phyloP scores from a whole-genome alignment of 1,284 basidiomycete genomes.

The Melampsora occidentalis region DNA sequence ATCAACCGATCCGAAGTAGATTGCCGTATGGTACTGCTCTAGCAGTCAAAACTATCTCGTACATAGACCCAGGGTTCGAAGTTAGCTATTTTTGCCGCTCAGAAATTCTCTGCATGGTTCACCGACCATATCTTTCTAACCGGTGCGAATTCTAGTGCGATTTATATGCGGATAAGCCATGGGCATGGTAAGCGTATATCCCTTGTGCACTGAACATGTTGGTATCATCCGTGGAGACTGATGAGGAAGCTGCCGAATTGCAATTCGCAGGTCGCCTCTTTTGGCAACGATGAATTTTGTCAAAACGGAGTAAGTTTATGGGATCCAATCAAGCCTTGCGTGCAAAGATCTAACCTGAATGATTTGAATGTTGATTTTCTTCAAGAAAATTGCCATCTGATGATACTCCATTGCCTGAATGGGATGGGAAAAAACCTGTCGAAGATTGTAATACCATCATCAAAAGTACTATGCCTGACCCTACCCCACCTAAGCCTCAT shows the following conservation, averaged over 20 bases:
- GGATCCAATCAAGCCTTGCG: not conserved
- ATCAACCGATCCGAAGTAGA: conserved; percentile 35
- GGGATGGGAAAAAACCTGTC: conserved; percentile 18
- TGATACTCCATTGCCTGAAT: conserved; percentile 33
- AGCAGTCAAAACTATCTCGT: conserved; percentile 40
- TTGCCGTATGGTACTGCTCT: conserved; percentile 36
- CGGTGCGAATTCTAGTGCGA: conserved; percentile 11
- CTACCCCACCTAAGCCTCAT: conserved; percentile 15
- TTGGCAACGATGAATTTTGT: conserved; percentile 42
- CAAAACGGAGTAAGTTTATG: conserved; percentile 12
- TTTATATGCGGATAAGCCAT: conserved; percentile 41
- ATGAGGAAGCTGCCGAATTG: not conserved
- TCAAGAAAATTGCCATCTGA: conserved; percentile 24
- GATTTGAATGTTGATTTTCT: not conserved
- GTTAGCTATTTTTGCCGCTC: not conserved
- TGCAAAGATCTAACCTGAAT: not conserved
- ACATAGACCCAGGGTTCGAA: conserved; percentile 32
- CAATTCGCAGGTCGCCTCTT: conserved; percentile 31
- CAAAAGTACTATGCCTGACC: not conserved
- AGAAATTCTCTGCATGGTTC: not conserved
- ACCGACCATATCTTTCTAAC: not conserved
- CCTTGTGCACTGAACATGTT: too few species aligned
- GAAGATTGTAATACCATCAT: conserved; percentile 36
- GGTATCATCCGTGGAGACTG: too few species aligned
- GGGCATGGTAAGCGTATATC: conserved; percentile 28